These are phyloP conservation scores for Colletotrichum sp. DNA, from an alignment of 2,329 filamentous ascomycete species.

Conservation along the genomic window DNA sequence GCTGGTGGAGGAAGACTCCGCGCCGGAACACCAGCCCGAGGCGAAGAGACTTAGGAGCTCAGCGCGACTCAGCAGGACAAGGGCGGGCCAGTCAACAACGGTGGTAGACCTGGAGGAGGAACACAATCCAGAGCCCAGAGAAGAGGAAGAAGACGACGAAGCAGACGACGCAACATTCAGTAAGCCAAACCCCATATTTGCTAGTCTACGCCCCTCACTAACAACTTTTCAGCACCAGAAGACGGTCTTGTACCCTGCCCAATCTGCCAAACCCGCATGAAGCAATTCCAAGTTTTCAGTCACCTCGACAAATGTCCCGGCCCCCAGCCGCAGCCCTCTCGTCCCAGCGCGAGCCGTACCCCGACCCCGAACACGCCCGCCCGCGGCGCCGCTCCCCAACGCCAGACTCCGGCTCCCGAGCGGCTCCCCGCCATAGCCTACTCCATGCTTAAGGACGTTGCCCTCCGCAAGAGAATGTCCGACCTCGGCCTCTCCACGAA, in stretches of 20 bases:
- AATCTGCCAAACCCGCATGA: conserved; percentile 81
- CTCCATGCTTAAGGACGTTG: conserved; percentile 79
- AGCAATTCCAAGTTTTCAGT: conserved; percentile 75
- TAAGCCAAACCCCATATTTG: not conserved
- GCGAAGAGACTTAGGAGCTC: conserved; percentile 60
- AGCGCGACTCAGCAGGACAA: conserved; percentile 50
- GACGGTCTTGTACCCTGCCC: conserved; percentile 86
- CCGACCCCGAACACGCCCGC: not conserved
- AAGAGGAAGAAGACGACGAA: conserved; percentile 5
- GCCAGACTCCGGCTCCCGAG: conserved; percentile 48
- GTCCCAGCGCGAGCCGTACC: not conserved
- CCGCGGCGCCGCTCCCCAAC: conserved; percentile 37
- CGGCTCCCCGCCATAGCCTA: conserved; percentile 85
- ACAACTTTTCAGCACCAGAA: conserved; percentile 42
- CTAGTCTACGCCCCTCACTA: not conserved
- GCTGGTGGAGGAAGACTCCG: conserved; percentile 34
- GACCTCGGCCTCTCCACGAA: conserved; percentile 79
- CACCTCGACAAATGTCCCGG: conserved; percentile 74
- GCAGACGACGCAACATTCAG: conserved; percentile 3
- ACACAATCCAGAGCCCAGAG: conserved; percentile 3
- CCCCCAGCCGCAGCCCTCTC: conserved; percentile 30
- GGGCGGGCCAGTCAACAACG: conserved; percentile 39
- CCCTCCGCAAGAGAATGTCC: conserved; percentile 79
- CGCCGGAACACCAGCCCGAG: conserved; percentile 27
- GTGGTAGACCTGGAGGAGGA: conserved; percentile 31